Base-by-base conservation (phyloP, 352 stramenopile genomes). In the Phytophthora rubi region DNA sequence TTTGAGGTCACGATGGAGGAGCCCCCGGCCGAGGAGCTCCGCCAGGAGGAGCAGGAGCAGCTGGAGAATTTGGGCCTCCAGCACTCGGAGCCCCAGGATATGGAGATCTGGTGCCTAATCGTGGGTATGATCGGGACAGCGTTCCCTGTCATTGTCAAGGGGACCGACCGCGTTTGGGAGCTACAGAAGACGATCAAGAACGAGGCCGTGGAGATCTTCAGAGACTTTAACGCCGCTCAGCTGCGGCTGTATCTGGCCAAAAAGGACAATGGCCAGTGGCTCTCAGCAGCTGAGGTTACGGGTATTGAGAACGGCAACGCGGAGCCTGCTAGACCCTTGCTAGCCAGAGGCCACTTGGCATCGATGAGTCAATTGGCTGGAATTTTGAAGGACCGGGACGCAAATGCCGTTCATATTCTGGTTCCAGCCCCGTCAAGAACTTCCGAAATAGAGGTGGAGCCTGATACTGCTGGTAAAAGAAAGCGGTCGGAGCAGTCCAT, bases 141-240 rank as follows among this genome's bases (percentile, higher is more conserved):
- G n/a, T 75, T 75, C 44, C 63, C 68, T 8, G 63, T 75, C 6
- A 28, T 59, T 21, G 49, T 75, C 37, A 66, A 67, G 33, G 13
- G 54, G 12, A 55, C 42, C n/a, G 68, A 62, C 21, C 68, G 68
- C 10, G 68, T 75, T 6, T 75, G 68, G 68, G 68, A 75, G 55
- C 35, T 75, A 33, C 68, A 75, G 33, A 75, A 75, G 49, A 75
- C 49, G 13, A 71, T 75, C 23, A 67, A 65, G 56, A 75, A 75
- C 30, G 68, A 75, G 21, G 68, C 62, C 3, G 68, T 71, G 16
- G 68, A 75, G 21, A 75, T 75, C 55, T 75, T 62, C 9, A 62
- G 68, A 54, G 61, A 71, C 49, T 75, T 68, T 45, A 75, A 75
- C 32, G 68, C 68, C 7, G 62, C 62, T 51, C 62, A 75, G 26